Conservation (phyloP, 2,329 filamentous ascomycete species). For the Scedosporium boydii region DNA sequence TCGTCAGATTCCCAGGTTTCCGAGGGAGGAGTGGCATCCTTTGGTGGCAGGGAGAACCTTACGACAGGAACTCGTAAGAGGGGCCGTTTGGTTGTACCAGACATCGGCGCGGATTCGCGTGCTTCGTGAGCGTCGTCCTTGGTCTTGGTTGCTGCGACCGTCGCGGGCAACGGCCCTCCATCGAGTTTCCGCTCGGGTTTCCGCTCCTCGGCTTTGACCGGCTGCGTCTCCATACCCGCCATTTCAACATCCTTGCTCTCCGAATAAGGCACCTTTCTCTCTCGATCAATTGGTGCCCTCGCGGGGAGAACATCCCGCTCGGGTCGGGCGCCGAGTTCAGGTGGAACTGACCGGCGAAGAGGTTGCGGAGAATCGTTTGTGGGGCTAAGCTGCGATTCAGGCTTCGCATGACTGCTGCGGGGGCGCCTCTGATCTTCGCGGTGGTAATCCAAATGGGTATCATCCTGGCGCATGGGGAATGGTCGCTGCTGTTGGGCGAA, state of each 20-base stretch:
- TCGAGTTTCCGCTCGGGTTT: constrained; percentile 6
- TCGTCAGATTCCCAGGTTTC: constrained; percentile 37
- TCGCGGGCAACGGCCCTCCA: not conserved
- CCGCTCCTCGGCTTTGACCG: not conserved
- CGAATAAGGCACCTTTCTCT: not conserved
- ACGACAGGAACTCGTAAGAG: constrained; percentile 20
- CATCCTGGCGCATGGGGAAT: constrained; percentile 26
- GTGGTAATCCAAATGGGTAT: constrained; percentile 22
- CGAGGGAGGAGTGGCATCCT: constrained; percentile 17
- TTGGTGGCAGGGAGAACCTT: constrained; percentile 30
- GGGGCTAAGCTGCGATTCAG: constrained; percentile 23
- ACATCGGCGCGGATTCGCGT: not conserved
- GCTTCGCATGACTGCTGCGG: constrained; percentile 43
- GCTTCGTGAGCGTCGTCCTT: not conserved
- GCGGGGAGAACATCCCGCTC: not conserved
- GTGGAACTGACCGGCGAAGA: constrained; percentile 1
- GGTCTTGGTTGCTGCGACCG: not conserved
- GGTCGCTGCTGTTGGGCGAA: constrained; percentile 34
- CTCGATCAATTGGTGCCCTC: not conserved
- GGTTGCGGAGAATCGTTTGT: not conserved
- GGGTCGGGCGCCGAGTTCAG: not conserved
- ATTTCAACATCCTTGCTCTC: constrained; percentile 1
- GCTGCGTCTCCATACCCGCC: not conserved
- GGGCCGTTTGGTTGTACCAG: constrained; percentile 7
- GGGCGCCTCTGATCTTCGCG: constrained; percentile 34